Base-by-base conservation (phyloP, 1,284 basidiomycete genomes). In the Puccinia horiana region DNA sequence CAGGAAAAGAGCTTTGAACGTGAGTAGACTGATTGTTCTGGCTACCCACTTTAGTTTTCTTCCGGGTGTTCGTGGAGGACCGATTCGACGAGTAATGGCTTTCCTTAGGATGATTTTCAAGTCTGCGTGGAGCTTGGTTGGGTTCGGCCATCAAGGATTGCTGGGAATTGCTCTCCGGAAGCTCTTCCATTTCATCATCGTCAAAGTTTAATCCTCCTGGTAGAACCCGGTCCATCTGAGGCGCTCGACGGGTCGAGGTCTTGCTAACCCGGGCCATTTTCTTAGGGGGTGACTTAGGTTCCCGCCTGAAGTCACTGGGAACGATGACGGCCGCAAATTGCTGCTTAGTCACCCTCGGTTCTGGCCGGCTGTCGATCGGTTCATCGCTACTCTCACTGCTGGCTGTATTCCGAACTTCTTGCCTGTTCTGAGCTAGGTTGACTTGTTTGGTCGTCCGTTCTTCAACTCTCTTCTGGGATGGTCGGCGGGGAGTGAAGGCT, bases 401-500 rank as follows among this genome's bases (percentile, higher is more conserved):
- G 26, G 26, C 35, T 2, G 61, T 18, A 32, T 52, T 54, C 11
- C 49, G n/a, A n/a, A 49, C 58, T 54, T 70, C 63, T 14, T 23
- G 40, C 65, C 35, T 49, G 44, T 52, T 76, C 42, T 52, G 52
- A 3, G 35, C 61, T n/a, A 26, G 16, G 37, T 44, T 52, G 54
- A 8, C 40, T 44, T 52, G 40, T 54, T 61, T 54, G 52, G 37
- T 23, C 8, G 35, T 11, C 6, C 54, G 56, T n/a, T 76, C 54
- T 56, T 61, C 74, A 1, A 37, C 54, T 56, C 40, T 29, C 56
- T 37, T 76, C 35, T 79, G 76, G n/a, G 76, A 70, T 44, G 76
- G 76, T 9, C 76, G 61, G 26, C 65, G 76, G 63, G 76, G 76
- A 42, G 76, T 79, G 37, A 79, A 79, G 16, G 44, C 61, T 37